These are phyloP conservation scores for Backusella liffmaniae DNA, from an alignment of 192 early-diverging fungal species.

Conservation along the genomic window DNA sequence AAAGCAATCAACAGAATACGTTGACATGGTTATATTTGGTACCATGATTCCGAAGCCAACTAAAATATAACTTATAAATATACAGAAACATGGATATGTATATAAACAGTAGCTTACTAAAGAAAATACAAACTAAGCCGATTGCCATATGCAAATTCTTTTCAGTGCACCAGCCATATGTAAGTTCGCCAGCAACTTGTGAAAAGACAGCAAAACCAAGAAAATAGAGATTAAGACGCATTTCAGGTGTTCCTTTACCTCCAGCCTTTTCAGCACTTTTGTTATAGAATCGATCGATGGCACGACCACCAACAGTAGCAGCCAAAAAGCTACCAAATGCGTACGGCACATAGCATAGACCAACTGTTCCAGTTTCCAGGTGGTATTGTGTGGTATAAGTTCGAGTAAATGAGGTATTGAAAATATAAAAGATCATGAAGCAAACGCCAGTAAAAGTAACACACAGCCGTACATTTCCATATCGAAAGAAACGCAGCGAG, in stretches of 20 bases:
- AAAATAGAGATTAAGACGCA: constrained; percentile 25
- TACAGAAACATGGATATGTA: not conserved
- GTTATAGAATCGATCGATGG: constrained; percentile 22
- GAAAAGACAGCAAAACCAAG: constrained; percentile 12
- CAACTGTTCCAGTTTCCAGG: constrained; percentile 26
- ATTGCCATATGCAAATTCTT: constrained; percentile 32
- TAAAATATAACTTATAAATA: not conserved
- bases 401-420: constrained; percentile 35
- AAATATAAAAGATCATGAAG: constrained; percentile 29
- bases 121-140: constrained; percentile 29
- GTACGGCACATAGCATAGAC: constrained; percentile 34
- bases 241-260: constrained; percentile 25
- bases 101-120: constrained; percentile 22
- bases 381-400: constrained; percentile 34
- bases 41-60: constrained; percentile 33
- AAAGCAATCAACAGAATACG: constrained; percentile 40
- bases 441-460: constrained; percentile 26
- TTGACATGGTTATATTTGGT: constrained; percentile 27
- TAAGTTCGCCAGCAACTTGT: constrained; percentile 12
- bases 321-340: constrained; percentile 29
- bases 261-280: constrained; percentile 11
- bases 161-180: constrained; percentile 35
- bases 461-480: constrained; percentile 22
- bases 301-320: constrained; percentile 18
- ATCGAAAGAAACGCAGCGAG: constrained; percentile 16